These are phyloP conservation scores for Globisporangium viniferum DNA, from an alignment of 352 stramenopile species.

Conservation along the genomic window DNA sequence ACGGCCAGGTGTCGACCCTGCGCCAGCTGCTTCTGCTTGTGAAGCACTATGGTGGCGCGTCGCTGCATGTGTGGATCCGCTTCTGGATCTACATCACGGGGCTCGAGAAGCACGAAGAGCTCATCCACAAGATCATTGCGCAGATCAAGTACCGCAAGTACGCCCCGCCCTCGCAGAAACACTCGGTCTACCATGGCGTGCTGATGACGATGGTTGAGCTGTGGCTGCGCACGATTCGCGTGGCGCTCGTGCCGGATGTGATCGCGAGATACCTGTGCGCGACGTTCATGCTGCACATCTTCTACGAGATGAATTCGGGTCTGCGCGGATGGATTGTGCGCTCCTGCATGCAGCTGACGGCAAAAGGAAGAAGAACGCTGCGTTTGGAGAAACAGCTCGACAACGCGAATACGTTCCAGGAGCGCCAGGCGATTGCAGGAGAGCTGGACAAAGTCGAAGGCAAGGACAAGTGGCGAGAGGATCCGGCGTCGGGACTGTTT, in stretches of 20 bases:
- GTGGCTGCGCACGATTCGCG: conserved; percentile 65
- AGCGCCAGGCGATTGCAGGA: conserved; percentile 68
- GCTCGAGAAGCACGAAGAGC: conserved; percentile 56
- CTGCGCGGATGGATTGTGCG: conserved; percentile 25
- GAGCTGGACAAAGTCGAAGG: conserved; percentile 81
- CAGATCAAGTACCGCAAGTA: conserved; percentile 57
- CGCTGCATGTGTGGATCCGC: conserved; percentile 55
- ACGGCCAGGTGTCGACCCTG: background rate
- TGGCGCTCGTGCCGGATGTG: conserved; percentile 74
- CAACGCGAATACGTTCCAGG: conserved; percentile 59
- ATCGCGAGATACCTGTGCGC: conserved; percentile 75
- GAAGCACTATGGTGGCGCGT: conserved; percentile 23
- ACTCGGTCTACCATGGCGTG: conserved; percentile 45
- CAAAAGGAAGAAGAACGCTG: conserved; percentile 39
- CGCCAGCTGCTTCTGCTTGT: conserved; percentile 20
- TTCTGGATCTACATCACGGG: conserved; percentile 82
- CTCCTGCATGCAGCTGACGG: conserved; percentile 39
- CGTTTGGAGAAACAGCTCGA: conserved; percentile 49
- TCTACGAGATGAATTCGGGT: conserved; percentile 68
- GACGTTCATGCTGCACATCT: conserved; percentile 72
- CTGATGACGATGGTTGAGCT: conserved; percentile 68
- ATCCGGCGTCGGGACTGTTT: conserved; percentile 61
- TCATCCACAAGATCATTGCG: conserved; percentile 38
- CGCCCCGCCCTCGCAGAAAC: conserved; percentile 21
- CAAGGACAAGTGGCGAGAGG: conserved; percentile 80